Evolutionary conservation across 495 filamentous ascomycete genomes (phyloP).

Genomic region (Aspergillus nidulans): DNA sequence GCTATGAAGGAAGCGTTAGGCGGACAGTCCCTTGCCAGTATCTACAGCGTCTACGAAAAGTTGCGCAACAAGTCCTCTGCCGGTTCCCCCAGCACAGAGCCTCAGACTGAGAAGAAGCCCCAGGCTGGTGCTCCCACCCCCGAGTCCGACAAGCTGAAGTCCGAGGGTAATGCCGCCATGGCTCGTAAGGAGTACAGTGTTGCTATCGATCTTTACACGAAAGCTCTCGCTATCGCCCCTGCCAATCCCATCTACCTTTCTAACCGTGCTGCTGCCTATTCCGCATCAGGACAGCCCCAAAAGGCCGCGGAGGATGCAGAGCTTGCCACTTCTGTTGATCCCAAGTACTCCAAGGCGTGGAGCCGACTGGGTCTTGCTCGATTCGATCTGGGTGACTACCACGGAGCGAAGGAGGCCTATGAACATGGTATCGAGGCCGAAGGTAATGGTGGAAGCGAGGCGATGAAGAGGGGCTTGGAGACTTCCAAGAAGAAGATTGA

Average conservation of each 20-base stretch:
- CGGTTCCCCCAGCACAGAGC: conserved; percentile 7
- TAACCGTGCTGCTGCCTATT: conserved; percentile 92
- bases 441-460: conserved; percentile 75
- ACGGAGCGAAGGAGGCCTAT: conserved; percentile 92
- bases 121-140: conserved; percentile 40
- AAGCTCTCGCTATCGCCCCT: conserved; percentile 75
- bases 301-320: conserved; percentile 82
- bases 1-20: conserved; percentile 74
- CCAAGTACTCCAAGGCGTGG: conserved; percentile 96
- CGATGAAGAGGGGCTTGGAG: conserved; percentile 91
- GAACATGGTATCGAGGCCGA: conserved; percentile 88
- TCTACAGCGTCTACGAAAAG: conserved; percentile 96
- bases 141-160: conserved; percentile 83
- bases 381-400: conserved; percentile 84
- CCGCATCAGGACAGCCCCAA: conserved; percentile 72
- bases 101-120: conserved; percentile 23
- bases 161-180: conserved; percentile 93
- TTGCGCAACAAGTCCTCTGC: conserved; percentile 63
- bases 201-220: conserved; percentile 80
- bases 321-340: conserved; percentile 77
- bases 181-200: conserved; percentile 75
- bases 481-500: conserved; percentile 81
- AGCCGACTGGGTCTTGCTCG: conserved; percentile 82
- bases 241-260: conserved; percentile 94
- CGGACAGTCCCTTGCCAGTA: conserved; percentile 75